phyloP scores from a whole-genome alignment of 75 land plant genomes.

The Isoetes taiwanensis region DNA sequence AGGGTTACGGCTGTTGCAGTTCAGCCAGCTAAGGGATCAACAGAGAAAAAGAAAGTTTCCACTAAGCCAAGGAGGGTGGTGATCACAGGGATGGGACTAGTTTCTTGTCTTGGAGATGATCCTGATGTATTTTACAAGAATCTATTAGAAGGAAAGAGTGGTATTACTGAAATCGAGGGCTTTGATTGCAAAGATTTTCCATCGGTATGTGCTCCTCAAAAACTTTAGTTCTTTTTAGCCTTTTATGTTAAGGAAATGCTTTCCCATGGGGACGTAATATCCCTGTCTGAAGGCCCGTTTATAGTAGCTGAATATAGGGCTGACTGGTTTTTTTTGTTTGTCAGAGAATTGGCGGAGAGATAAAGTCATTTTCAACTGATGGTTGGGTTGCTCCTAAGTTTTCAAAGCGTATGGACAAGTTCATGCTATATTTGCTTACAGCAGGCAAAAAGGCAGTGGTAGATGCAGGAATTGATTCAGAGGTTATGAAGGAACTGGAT shows the following conservation, averaged over 20 bases:
- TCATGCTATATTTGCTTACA: slow-evolving; percentile 85
- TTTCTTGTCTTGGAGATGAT: slow-evolving; percentile 62
- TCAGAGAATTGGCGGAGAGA: slow-evolving; percentile 84
- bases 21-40: slow-evolving; percentile 37
- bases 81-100: slow-evolving; percentile 86
- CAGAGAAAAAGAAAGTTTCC: slow-evolving; percentile 30
- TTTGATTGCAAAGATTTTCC: slow-evolving; percentile 79
- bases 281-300: background rate
- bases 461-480: slow-evolving; percentile 59
- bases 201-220: slow-evolving; percentile 52
- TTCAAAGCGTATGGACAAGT: slow-evolving; percentile 81
- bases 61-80: slow-evolving; percentile 70
- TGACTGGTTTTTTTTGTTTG: background rate
- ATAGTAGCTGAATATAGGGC: background rate
- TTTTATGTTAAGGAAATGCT: no score
- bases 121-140: slow-evolving; percentile 68
- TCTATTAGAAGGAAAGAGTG: slow-evolving; percentile 82
- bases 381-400: slow-evolving; percentile 92
- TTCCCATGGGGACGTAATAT: no score
- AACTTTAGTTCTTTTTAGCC: no score
- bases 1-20: slow-evolving; percentile 47
- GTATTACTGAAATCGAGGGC: slow-evolving; percentile 68
- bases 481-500: slow-evolving; percentile 51
- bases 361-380: slow-evolving; percentile 76
- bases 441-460: slow-evolving; percentile 88